These are phyloP conservation scores for Avena eriantha DNA, from an alignment of 176 grass and related monocot genomes.

Conservation along the genomic window DNA sequence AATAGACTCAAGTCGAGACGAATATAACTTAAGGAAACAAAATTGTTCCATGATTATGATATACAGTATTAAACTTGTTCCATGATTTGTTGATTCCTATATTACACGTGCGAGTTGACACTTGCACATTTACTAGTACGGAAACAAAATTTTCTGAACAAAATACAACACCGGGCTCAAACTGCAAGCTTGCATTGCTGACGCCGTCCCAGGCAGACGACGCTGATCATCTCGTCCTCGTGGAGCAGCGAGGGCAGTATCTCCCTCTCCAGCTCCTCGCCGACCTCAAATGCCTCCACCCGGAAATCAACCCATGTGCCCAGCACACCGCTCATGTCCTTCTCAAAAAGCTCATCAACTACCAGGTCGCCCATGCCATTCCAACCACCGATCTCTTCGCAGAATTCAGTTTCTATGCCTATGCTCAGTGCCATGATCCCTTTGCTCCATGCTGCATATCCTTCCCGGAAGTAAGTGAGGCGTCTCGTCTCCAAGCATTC, in stretches of 20 bases:
- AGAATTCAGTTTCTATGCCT: slow-evolving; percentile 48
- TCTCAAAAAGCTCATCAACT: slow-evolving; percentile 78
- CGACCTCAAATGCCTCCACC: slow-evolving; percentile 62
- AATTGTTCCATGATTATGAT: too few relatives aligned
- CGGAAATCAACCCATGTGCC: slow-evolving; percentile 78
- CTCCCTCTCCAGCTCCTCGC: slow-evolving; percentile 55
- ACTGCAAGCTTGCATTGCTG: slow-evolving; percentile 50
- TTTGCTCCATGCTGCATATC: slow-evolving; percentile 80
- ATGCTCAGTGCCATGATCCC: slow-evolving; percentile 48
- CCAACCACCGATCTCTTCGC: slow-evolving; percentile 62
- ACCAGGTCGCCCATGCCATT: slow-evolving; percentile 67
- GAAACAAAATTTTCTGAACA: slow-evolving; percentile 41
- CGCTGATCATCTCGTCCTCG: slow-evolving; percentile 77
- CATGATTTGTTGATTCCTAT: too few relatives aligned
- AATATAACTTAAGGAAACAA: slow-evolving; percentile 26
- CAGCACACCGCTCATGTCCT: slow-evolving; percentile 75
- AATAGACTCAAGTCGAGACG: slow-evolving; percentile 36
- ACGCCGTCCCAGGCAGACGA: slow-evolving; percentile 45
- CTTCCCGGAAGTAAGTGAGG: slow-evolving; percentile 62
- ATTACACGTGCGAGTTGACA: too few relatives aligned
- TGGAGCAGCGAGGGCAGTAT: slow-evolving; percentile 72
- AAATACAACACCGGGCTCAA: slow-evolving; percentile 38
- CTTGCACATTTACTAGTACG: neutral
- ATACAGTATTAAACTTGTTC: too few relatives aligned
- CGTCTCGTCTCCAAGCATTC: slow-evolving; percentile 53